Conservation (phyloP, 179 eudicot species). For the Beta lomatogona region DNA sequence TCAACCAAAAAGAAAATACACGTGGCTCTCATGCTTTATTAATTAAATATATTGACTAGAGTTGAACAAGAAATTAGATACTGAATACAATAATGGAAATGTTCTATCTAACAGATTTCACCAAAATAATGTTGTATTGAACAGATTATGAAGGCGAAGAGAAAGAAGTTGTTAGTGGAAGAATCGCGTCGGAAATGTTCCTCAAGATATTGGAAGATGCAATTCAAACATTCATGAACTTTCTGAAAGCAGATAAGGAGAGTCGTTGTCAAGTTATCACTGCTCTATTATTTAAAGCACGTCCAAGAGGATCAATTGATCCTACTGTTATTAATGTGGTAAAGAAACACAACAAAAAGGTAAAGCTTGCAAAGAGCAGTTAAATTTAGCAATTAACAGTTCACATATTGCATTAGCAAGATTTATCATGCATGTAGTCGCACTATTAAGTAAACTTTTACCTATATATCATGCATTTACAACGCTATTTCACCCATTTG, state of each 20-base stretch:
- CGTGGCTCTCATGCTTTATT: too few relatives aligned
- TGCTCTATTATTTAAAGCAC: constrained; percentile 47
- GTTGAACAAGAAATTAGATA: too few relatives aligned
- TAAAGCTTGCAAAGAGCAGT: constrained; percentile 3
- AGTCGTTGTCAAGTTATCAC: constrained; percentile 55
- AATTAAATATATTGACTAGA: too few relatives aligned
- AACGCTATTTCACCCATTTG: too few relatives aligned
- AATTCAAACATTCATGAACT: constrained; percentile 79
- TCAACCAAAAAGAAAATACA: too few relatives aligned
- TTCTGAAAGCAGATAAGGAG: constrained; percentile 77
- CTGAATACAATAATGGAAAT: too few relatives aligned
- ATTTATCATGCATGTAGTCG: too few relatives aligned
- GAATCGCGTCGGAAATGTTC: constrained; percentile 70
- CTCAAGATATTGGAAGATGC: constrained; percentile 71
- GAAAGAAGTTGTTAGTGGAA: constrained; percentile 46
- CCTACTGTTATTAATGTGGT: constrained; percentile 52
- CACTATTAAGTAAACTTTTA: too few relatives aligned
- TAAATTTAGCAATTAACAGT: too few relatives aligned
- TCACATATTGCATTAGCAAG: too few relatives aligned
- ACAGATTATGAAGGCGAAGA: constrained; percentile 65
- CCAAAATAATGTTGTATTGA: background rate
- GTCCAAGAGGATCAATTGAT: constrained; percentile 55
- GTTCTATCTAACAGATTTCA: too few relatives aligned
- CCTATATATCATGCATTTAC: too few relatives aligned
- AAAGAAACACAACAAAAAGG: constrained; percentile 72